Conservation (phyloP, 768 basidiomycete genomes). For the Steccherinum ochraceum region DNA sequence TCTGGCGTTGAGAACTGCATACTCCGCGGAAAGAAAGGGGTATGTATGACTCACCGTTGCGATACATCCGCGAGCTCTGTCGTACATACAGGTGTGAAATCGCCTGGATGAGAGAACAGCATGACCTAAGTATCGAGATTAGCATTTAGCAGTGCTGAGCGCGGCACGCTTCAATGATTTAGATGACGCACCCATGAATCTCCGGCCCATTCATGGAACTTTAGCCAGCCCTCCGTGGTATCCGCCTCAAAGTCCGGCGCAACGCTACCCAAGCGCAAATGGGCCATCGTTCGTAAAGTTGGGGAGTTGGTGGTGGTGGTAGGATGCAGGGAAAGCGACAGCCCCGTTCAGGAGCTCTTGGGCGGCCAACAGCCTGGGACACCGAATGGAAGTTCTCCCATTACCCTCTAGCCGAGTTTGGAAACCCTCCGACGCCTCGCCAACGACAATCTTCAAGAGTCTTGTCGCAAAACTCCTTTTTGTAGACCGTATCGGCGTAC, state of each 20-base stretch:
- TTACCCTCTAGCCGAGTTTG: too few species aligned
- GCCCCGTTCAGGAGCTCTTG: background rate
- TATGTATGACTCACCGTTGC: conserved; percentile 40
- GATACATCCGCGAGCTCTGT: conserved; percentile 97
- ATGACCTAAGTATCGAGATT: conserved; percentile 43
- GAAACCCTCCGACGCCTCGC: too few species aligned
- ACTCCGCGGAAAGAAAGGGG: too few species aligned
- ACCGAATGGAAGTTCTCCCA: background rate
- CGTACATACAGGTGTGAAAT: conserved; percentile 89
- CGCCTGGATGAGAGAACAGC: conserved; percentile 93
- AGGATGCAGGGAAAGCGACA: background rate
- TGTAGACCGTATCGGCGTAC: too few species aligned
- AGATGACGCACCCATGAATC: conserved; percentile 68
- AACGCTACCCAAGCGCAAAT: conserved; percentile 76
- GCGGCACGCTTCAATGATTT: background rate
- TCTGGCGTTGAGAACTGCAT: too few species aligned
- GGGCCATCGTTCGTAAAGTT: conserved; percentile 16
- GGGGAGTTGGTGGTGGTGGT: background rate
- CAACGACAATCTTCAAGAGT: too few species aligned
- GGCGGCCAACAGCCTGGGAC: background rate
- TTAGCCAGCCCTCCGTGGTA: conserved; percentile 82
- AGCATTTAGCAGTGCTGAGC: background rate
- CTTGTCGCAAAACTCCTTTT: too few species aligned
- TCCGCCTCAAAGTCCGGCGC: conserved; percentile 91
- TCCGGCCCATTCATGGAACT: conserved; percentile 90